Percentiles rank a stretch among this genome's conserved stretches.
phyloP scores from a whole-genome alignment of 192 early-diverging fungal genomes.

The Coemansia asiatica region DNA sequence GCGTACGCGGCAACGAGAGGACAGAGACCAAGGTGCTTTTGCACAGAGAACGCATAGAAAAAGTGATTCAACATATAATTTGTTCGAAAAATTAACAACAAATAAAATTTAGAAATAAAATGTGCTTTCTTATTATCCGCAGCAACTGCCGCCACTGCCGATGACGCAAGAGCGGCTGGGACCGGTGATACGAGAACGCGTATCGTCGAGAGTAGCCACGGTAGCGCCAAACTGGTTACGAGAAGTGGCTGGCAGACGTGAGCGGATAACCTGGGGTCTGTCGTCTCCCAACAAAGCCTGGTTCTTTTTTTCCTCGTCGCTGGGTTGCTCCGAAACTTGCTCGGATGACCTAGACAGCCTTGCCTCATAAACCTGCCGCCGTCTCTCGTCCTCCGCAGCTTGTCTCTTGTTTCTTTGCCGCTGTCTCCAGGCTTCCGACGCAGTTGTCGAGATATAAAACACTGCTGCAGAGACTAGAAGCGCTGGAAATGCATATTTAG shows the following conservation, averaged over 20 bases:
- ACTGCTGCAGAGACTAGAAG: constrained; percentile 14
- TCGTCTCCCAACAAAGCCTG: neutral
- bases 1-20: constrained; percentile 41
- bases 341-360: constrained; percentile 1
- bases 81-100: constrained; percentile 10
- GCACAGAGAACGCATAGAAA: constrained; percentile 41
- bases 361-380: neutral
- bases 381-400: neutral
- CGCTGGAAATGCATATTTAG: constrained; percentile 20
- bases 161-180: constrained; percentile 12
- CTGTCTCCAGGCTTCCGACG: neutral
- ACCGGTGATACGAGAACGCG: constrained; percentile 24
- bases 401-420: neutral
- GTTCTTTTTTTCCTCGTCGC: constrained; percentile 9
- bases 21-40: constrained; percentile 33
- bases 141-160: constrained; percentile 21
- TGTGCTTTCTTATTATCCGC: constrained; percentile 17
- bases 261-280: constrained; percentile 18
- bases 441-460: constrained; percentile 11
- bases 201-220: constrained; percentile 27
- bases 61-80: constrained; percentile 22
- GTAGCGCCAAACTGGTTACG: constrained; percentile 25
- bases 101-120: constrained; percentile 4
- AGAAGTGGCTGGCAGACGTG: constrained; percentile 20
- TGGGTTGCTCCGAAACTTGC: neutral